Evolutionary conservation across 2,329 filamentous ascomycete species (phyloP).

Genomic region (Fusarium falciforme): DNA sequence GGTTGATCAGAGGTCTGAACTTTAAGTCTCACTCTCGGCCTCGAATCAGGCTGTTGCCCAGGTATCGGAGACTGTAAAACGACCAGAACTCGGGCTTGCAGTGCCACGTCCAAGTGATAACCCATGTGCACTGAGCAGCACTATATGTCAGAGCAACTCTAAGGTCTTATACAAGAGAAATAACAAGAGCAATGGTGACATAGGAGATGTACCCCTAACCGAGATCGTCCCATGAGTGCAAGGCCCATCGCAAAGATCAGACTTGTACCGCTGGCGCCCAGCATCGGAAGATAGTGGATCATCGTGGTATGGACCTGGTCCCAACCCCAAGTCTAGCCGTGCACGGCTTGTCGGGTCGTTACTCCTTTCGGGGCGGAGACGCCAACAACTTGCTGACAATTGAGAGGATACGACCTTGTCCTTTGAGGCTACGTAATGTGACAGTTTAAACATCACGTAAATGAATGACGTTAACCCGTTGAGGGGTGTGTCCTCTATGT

Average conservation of each 20-base stretch:
- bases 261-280: neutral
- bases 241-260: neutral
- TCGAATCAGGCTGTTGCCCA: neutral
- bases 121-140: neutral
- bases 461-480: neutral
- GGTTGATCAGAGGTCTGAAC: neutral
- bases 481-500: neutral
- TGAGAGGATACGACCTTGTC: neutral
- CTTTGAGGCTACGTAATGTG: neutral
- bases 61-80: neutral
- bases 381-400: neutral
- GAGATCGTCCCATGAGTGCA: neutral
- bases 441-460: neutral
- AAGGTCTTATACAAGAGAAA: neutral
- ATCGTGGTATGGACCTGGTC: neutral
- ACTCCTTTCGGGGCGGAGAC: neutral
- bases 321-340: neutral
- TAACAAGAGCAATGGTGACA: neutral
- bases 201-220: neutral
- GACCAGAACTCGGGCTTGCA: neutral
- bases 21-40: neutral
- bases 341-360: neutral
- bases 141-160: neutral
- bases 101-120: neutral
- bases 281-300: neutral